Evolutionary conservation across 805 yeast species (phyloP).

Genomic region (Spathaspora boniae): DNA sequence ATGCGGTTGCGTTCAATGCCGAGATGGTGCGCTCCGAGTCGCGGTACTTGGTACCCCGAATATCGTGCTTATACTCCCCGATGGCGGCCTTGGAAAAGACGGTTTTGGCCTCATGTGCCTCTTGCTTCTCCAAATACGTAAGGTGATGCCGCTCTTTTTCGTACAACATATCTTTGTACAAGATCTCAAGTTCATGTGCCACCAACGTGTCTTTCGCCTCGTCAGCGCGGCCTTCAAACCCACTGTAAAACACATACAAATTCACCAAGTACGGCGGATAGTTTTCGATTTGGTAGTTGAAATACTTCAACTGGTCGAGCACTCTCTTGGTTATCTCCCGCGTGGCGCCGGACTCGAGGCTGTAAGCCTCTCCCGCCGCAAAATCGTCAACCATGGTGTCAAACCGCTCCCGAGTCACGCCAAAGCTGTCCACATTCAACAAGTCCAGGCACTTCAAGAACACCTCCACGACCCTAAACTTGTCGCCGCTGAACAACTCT

Average conservation of each 20-base stretch:
- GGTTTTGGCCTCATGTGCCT: too few relatives aligned
- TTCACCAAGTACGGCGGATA: slow-evolving; percentile 20
- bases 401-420: slow-evolving; percentile 13
- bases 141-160: too few relatives aligned
- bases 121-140: too few relatives aligned
- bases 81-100: too few relatives aligned
- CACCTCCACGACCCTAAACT: slow-evolving; percentile 7
- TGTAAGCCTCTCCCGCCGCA: slow-evolving; percentile 2
- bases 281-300: slow-evolving; percentile 16
- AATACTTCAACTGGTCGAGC: slow-evolving; percentile 13
- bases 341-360: too few relatives aligned
- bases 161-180: slow-evolving; percentile 19
- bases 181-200: slow-evolving; percentile 14
- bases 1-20: too few relatives aligned
- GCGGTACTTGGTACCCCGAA: too few relatives aligned
- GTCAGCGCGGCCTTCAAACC: too few relatives aligned
- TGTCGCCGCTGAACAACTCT: slow-evolving; percentile 8
- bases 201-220: slow-evolving; percentile 9
- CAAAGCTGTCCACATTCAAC: slow-evolving; percentile 2
- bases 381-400: slow-evolving; percentile 10
- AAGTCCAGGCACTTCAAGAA: slow-evolving; percentile 6
- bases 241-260: too few relatives aligned
- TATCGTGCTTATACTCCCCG: too few relatives aligned
- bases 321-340: slow-evolving; percentile 7
- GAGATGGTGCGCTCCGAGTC: too few relatives aligned